Evolutionary conservation across 164 flowering plant genomes (phyloP), one percentile per base, ranked within the genome.

Genomic region (Piper longum): DNA sequence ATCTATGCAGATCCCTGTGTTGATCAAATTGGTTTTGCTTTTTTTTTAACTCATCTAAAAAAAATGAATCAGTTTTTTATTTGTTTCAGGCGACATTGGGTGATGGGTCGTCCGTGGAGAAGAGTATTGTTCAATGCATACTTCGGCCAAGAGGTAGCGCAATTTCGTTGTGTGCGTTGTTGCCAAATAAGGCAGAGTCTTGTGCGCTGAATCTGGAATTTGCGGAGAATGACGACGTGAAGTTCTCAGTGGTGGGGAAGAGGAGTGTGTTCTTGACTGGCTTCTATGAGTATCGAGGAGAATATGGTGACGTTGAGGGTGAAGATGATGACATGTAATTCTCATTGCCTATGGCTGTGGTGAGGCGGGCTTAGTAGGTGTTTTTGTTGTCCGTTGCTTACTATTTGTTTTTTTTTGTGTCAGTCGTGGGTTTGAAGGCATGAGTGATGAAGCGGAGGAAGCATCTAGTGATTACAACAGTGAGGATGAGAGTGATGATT

Each of bases 261-360:
- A 73, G 76, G 55, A 91, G 92, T 66, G 78, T 91, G 61, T 91
- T 91, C 70, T 90, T 95, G 40, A 76, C 89, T 68, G 98, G 99
- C 17, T 87, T 75, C 70, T 76, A 81, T 70, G 14, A 48, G 52
- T 73, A 69, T 51, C 55, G 26, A 9, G 16, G 43, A 8, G 41
- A 43, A 5, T 14, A 9, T 9, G 7, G 26, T 43, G 51, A 17
- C 26, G 54, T 45, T 43, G 43, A 42, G 16, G 48, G 43, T 12
- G 52, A 48, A 6, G 83, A 75, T 36, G 74, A 73, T 65, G 87
- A 79, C 3, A 68, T 66, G 96, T 88, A 93, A 85, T 86, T 86
- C 75, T 77, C 64, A 4, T 11, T 26, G 41, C 43, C 1, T 45
- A 19, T 13, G 9, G 52, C 14, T 48, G 52, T 61, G 42, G 2